Evolutionary conservation across 2,329 filamentous ascomycete species (phyloP).

Genomic region (Macrophomina pseudophaseolina): DNA sequence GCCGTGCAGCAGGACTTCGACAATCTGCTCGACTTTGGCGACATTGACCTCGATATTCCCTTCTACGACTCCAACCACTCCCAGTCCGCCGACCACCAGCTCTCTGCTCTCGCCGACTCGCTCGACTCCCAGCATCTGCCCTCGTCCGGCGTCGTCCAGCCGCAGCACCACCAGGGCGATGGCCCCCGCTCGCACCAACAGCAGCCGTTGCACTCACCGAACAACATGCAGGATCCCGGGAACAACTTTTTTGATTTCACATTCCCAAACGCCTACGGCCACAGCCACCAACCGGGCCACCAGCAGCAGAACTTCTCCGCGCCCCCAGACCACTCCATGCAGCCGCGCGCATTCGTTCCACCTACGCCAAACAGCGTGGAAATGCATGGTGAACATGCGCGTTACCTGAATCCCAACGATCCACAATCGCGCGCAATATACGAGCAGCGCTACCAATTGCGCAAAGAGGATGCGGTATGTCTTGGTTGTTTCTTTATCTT

Average conservation of each 20-base stretch:
- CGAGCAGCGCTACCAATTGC: constrained; percentile 67
- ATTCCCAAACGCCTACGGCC: constrained; percentile 14
- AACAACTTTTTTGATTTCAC: constrained; percentile 41
- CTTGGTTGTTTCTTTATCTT: constrained; percentile 37
- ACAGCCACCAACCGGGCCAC: constrained; percentile 14
- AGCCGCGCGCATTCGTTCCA: constrained; percentile 57
- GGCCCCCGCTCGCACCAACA: constrained; percentile 31
- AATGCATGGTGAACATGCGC: constrained; percentile 64
- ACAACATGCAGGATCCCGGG: constrained; percentile 34
- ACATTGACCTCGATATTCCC: constrained; percentile 40
- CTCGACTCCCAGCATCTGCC: constrained; percentile 30
- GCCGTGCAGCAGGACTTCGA: constrained; percentile 48
- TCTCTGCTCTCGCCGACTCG: constrained; percentile 39
- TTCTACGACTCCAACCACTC: constrained; percentile 35
- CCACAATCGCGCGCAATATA: constrained; percentile 66
- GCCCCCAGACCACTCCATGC: constrained; percentile 29
- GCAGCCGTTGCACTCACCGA: constrained; percentile 26
- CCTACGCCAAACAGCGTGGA: constrained; percentile 83
- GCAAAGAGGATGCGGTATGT: constrained; percentile 70
- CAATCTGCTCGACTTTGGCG: constrained; percentile 49
- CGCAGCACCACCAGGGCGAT: constrained; percentile 38
- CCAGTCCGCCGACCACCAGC: constrained; percentile 33
- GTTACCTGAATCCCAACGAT: constrained; percentile 62
- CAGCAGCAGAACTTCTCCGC: constrained; percentile 22
- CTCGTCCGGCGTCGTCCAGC: constrained; percentile 35